phyloP scores from a whole-genome alignment of 805 yeast species.

The Ogataea trehalophila region DNA sequence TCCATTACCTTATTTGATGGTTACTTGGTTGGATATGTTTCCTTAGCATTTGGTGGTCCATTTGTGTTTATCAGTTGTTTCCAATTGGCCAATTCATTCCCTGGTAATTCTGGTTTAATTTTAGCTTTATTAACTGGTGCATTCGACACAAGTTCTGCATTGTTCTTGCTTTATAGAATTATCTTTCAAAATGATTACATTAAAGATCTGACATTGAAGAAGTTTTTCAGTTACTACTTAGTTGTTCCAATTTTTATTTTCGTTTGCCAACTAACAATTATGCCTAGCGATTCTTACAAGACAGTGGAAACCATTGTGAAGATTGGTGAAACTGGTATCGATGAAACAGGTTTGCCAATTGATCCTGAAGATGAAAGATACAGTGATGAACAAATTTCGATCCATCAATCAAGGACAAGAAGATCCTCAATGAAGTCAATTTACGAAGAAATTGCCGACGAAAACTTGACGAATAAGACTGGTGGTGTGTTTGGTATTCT shows the following conservation, averaged over 20 bases:
- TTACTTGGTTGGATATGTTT: constrained; percentile 67
- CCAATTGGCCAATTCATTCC: constrained; percentile 85
- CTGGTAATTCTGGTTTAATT: constrained; percentile 73
- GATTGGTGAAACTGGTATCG: constrained; percentile 67
- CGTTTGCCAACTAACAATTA: constrained; percentile 65
- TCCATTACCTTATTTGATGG: constrained; percentile 43
- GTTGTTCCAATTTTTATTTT: constrained; percentile 76
- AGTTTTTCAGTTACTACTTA: constrained; percentile 64
- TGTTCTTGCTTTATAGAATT: constrained; percentile 70
- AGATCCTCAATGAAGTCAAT: constrained; percentile 49
- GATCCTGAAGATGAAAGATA: constrained; percentile 40
- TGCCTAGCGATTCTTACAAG: constrained; percentile 77
- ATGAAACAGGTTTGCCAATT: constrained; percentile 60
- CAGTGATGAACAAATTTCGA: constrained; percentile 12
- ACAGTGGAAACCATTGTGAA: constrained; percentile 65
- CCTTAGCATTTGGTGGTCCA: constrained; percentile 88
- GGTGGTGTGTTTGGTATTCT: constrained; percentile 76
- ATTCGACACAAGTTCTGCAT: constrained; percentile 87
- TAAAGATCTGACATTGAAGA: constrained; percentile 38
- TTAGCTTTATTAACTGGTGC: constrained; percentile 89
- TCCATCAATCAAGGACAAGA: constrained; percentile 24
- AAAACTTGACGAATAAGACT: constrained; percentile 43
- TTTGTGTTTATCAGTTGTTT: constrained; percentile 87
- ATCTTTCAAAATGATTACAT: constrained; percentile 44
- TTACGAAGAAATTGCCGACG: constrained; percentile 62